Percentiles rank a stretch among this genome's conserved stretches.
phyloP scores from a whole-genome alignment of 768 basidiomycete genomes.

The Serendipita indica region DNA sequence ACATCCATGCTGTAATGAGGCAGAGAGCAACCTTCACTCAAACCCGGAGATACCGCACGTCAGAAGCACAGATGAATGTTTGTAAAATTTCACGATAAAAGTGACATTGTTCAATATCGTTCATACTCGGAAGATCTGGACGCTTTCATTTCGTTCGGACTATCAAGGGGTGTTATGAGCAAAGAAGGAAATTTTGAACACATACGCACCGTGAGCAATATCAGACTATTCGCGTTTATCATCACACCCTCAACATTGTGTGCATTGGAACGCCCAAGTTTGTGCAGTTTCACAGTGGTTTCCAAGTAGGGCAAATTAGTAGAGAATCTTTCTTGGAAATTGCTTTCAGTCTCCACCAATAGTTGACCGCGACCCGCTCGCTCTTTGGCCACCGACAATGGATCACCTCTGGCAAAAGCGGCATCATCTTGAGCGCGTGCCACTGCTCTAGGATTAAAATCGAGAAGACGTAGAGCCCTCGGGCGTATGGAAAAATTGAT shows the following conservation, averaged over 20 bases:
- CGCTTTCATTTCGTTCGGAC: no score
- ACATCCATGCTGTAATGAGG: not conserved
- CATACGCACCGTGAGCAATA: not conserved
- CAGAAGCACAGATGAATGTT: no score
- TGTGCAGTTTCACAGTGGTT: not conserved
- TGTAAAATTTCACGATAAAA: no score
- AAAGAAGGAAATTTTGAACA: no score
- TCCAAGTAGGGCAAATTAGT: slow-evolving; percentile 1
- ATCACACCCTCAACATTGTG: not conserved
- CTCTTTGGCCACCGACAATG: not conserved
- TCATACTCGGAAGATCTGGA: no score
- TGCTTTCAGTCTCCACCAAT: not conserved
- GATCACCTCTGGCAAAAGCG: not conserved
- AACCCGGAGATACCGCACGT: no score
- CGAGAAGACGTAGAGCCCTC: not conserved
- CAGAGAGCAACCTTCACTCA: no score
- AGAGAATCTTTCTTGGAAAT: not conserved
- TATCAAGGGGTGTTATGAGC: no score
- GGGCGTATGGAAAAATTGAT: not conserved
- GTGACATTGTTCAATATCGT: no score
- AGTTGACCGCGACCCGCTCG: not conserved
- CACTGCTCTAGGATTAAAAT: not conserved
- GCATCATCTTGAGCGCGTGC: not conserved
- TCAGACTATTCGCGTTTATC: not conserved
- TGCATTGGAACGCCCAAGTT: not conserved